Evolutionary conservation across 129 eudicot genomes (phyloP), one percentile per base, ranked within the genome.

Genomic region (Escallonia rubra): DNA sequence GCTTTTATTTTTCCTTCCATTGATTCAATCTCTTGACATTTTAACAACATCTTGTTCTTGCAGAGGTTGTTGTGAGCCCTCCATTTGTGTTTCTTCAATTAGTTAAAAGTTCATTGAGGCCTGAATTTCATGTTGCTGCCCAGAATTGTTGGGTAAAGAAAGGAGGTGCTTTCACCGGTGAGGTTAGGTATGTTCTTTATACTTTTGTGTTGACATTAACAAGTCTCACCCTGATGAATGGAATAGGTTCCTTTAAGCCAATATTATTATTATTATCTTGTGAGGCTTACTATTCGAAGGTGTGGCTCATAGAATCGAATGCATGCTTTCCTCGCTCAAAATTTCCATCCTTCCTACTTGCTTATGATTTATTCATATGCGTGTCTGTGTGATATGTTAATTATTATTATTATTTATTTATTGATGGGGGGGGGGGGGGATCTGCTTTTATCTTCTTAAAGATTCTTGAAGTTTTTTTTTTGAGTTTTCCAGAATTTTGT

Each of bases 131-230:
- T 50, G 96, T 92, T 55, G 96, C 96, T 0, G 98, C 98, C 54
- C 98, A 92, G 69, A 92, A 92, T 70, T 92, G 96, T 72, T 92
- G 98, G 98, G 98, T 92, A 42, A 83, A 84, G 86, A 92, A 92
- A 59, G 96, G 98, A 8, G 98, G 98, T 78, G 98, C 98, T 43
- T 92, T 66, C 83, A 92, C 98, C 40, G 98, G 98, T 74, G 96
- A 92, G 47, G 86, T 92, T 67, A 92, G 98, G 98, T 92, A 83
- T 70, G 89, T 75, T 48, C 56, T 10, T 5, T 63, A 62, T 13
- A 41, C 45, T 16, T 48, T 3, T 10, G 1, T 67, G 14, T n/a
- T 45, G 68, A 44, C 47, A 23, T n/a, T 6, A 5, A 54, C 68
- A 8, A 16, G 4, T 11, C 54, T 5, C 54, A 23, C 14, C 15